Evolutionary conservation across 2,329 filamentous ascomycete species (phyloP), one percentile per base, ranked within the genome.

Genomic region (Colletotrichum sp.): DNA sequence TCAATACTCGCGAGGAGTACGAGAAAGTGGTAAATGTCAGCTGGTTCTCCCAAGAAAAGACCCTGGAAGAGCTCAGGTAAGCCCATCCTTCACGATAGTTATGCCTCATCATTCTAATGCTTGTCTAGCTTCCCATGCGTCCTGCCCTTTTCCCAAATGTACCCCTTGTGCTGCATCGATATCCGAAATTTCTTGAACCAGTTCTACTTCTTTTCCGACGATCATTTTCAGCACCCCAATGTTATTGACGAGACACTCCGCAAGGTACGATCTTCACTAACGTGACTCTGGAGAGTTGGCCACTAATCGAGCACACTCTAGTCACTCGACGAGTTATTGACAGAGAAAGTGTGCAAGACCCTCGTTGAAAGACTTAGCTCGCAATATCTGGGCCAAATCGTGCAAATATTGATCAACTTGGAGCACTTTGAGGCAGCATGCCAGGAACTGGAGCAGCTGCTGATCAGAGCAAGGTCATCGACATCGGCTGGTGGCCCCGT

Each of bases 131-230:
- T 98, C 83, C 97, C 97, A 7, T 97, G 94, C 79, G 95, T 98
- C n/a, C 88, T 99, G 2, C 97, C 97, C 1, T 99, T 99, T 83
- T 98, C 96, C 15, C 96, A 98, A 80, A 99, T 99, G 97, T 99
- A 99, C 82, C 96, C 97, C 2, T 89, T 98, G 36, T 98, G 97
- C 85, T 99, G 97, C 87, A 98, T 98, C 82, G 96, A 98, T 81
- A 98, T 99, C 80, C 92, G 96, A 55, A 98, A 98, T 84, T 98
- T 99, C 83, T 88, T 98, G 75, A 98, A 98, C 83, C 96, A 98
- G 82, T 98, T 99, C 81, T 98, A 98, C 84, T 96, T 97, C 84
- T 99, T 98, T 85, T 96, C 95, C 10, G 96, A 98, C 80, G 96
- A 98, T 81, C 96, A 98, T 82, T 98, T 98, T 82, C 94, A 97